phyloP scores from a whole-genome alignment of 495 filamentous ascomycete genomes.

The Podospora conica region DNA sequence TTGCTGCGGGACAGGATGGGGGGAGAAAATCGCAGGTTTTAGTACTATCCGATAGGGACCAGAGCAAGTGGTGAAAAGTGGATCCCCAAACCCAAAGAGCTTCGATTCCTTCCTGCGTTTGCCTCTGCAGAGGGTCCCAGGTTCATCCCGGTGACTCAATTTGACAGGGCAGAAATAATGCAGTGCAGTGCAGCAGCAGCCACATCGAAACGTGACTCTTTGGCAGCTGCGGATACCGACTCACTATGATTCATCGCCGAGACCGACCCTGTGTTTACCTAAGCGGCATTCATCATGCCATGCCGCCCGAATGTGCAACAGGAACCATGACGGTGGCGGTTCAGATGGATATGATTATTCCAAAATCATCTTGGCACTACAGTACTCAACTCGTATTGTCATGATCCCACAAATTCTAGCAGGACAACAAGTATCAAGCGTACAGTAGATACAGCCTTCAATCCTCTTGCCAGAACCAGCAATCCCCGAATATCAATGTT shows the following conservation, averaged over 20 bases:
- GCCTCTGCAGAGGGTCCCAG: not conserved
- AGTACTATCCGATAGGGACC: conserved; percentile 1
- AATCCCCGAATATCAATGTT: not conserved
- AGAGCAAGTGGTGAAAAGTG: conserved; percentile 1
- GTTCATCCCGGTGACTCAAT: conserved; percentile 11
- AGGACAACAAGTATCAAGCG: not conserved
- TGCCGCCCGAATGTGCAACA: not conserved
- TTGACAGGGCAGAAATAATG: not conserved
- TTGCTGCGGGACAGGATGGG: conserved; percentile 7
- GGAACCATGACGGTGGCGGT: not conserved
- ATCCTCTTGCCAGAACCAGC: too few species aligned
- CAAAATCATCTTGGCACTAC: not conserved
- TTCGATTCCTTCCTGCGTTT: not conserved
- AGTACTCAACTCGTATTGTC: not conserved
- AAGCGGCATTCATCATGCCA: not conserved
- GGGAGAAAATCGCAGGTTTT: conserved; percentile 8
- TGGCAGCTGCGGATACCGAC: not conserved
- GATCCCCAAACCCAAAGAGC: not conserved
- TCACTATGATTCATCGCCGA: conserved; percentile 18
- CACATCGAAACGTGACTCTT: not conserved
- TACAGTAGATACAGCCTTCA: not conserved
- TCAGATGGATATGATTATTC: not conserved
- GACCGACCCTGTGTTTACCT: not conserved
- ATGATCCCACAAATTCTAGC: not conserved
- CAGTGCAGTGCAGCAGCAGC: not conserved